These are phyloP conservation scores for Brassica rapa DNA, from an alignment of 345 rosid species.

Conservation along the genomic window DNA sequence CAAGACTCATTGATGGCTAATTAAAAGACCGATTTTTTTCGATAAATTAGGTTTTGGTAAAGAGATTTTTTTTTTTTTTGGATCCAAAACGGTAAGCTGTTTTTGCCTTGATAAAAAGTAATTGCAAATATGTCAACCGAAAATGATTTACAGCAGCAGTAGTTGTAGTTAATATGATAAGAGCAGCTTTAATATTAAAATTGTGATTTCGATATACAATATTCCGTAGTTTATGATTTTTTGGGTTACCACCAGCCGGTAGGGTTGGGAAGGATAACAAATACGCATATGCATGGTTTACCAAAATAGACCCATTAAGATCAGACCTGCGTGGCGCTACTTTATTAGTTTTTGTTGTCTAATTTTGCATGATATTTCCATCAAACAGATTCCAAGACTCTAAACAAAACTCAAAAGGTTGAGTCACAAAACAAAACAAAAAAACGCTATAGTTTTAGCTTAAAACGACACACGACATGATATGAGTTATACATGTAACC, in stretches of 20 bases:
- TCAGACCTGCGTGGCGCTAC: neutral
- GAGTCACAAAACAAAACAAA: neutral
- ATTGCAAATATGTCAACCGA: neutral
- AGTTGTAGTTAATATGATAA: neutral
- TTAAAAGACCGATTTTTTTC: neutral
- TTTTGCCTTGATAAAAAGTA: neutral
- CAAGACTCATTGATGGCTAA: neutral
- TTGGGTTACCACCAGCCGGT: neutral
- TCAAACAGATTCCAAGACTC: conserved; percentile 4
- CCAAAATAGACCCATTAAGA: neutral
- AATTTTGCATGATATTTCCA: neutral
- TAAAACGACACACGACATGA: neutral
- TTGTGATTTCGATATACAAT: neutral
- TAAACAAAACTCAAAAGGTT: neutral
- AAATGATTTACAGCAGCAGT: neutral
- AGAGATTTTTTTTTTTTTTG: neutral
- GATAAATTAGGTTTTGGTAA: neutral
- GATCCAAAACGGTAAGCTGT: neutral
- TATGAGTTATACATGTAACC: neutral
- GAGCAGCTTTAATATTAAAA: neutral
- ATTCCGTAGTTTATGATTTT: neutral
- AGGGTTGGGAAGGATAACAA: neutral
- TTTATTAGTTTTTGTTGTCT: neutral
- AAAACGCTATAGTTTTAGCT: neutral
- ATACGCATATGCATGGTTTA: neutral